Evolutionary conservation across 23 red algal genomes (phyloP).

Genomic region (Gracilariopsis chorda): DNA sequence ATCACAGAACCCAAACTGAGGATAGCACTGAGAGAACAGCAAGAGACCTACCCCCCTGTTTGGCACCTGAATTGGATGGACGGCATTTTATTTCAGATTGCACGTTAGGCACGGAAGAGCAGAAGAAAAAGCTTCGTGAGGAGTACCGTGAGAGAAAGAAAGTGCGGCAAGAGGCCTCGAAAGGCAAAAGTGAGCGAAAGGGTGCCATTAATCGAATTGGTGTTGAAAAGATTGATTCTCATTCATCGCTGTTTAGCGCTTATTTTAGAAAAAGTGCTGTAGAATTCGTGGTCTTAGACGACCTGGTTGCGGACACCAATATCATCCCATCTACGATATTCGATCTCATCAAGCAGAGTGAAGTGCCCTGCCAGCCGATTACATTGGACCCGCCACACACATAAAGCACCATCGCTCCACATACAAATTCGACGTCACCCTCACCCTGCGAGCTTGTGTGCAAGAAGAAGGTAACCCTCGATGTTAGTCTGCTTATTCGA

Average conservation of each 20-base stretch:
- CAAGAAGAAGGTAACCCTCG: neutral
- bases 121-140: neutral
- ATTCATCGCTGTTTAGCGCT: neutral
- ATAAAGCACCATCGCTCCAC: too few species aligned
- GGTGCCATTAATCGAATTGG: neutral
- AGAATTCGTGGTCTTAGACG: neutral
- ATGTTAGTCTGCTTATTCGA: constrained; percentile 14
- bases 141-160: too few species aligned
- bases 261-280: neutral
- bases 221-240: neutral
- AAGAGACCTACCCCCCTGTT: neutral
- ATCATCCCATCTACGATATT: neutral
- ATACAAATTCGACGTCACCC: too few species aligned
- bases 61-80: constrained; percentile 13
- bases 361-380: too few species aligned
- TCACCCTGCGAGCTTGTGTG: too few species aligned
- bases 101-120: neutral
- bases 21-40: neutral
- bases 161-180: too few species aligned
- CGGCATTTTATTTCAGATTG: neutral
- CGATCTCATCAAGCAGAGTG: too few species aligned
- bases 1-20: neutral
- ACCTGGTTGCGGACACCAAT: neutral
- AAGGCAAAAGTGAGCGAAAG: neutral
- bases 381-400: too few species aligned